These are phyloP conservation scores for Aspergillus caelatus DNA, from an alignment of 2,329 filamentous ascomycete genomes.

Conservation along the genomic window DNA sequence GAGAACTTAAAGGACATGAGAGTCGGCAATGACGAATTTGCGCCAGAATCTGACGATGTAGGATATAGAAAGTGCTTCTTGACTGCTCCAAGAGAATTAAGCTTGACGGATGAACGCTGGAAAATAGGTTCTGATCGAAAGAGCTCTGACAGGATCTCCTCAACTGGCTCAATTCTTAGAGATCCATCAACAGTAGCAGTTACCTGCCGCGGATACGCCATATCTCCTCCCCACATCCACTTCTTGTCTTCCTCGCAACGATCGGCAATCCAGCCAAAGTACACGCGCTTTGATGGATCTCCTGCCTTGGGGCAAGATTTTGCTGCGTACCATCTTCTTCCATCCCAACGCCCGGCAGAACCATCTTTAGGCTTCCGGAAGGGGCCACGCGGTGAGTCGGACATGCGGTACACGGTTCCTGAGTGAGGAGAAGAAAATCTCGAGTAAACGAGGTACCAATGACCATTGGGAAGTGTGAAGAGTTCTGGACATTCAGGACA, in stretches of 20 bases:
- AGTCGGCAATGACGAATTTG: background rate
- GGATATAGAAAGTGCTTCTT: background rate
- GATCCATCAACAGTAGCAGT: background rate
- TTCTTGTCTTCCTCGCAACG: background rate
- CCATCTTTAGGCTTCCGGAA: background rate
- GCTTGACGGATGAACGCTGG: background rate
- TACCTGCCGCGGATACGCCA: background rate
- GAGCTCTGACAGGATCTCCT: background rate
- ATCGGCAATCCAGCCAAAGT: background rate
- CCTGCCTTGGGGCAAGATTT: slow-evolving; percentile 2
- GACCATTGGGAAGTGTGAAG: slow-evolving; percentile 2
- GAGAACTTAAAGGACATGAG: slow-evolving; percentile 2
- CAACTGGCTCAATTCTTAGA: background rate
- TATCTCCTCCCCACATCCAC: background rate
- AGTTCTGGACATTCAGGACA: slow-evolving; percentile 4
- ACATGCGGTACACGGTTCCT: background rate
- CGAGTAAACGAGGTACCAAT: slow-evolving; percentile 6
- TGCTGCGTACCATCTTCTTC: slow-evolving; percentile 4
- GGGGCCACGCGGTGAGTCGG: background rate
- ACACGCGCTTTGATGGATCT: slow-evolving; percentile 2
- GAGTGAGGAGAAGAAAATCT: background rate
- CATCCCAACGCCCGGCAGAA: background rate
- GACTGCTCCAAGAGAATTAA: background rate
- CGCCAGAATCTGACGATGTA: background rate
- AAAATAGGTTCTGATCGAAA: background rate